Conservation (phyloP, 805 yeast species). For the Novakomyces olei region DNA sequence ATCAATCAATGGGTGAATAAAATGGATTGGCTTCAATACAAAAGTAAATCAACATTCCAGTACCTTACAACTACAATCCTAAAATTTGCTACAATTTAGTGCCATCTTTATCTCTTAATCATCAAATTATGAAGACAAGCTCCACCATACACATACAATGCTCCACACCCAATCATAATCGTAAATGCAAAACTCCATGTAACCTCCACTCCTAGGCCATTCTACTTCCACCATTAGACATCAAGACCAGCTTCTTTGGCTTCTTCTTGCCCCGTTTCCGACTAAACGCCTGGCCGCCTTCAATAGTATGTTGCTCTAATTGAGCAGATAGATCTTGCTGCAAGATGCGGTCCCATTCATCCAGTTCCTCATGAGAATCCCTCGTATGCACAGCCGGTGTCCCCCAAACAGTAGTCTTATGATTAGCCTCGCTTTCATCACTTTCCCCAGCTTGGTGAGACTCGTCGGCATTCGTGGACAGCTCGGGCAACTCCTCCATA, state of each 20-base stretch:
- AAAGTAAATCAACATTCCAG: too few relatives aligned
- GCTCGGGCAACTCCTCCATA: slow-evolving; percentile 4
- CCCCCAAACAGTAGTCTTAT: slow-evolving; percentile 53
- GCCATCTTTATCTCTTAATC: too few relatives aligned
- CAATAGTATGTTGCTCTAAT: slow-evolving; percentile 26
- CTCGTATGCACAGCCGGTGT: slow-evolving; percentile 23
- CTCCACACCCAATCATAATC: too few relatives aligned
- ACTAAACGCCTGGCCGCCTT: slow-evolving; percentile 13
- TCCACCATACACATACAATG: too few relatives aligned
- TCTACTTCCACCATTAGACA: slow-evolving; percentile 10
- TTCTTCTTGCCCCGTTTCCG: slow-evolving; percentile 29
- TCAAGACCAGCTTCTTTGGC: slow-evolving; percentile 8
- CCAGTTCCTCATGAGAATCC: slow-evolving; percentile 18
- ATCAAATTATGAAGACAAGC: too few relatives aligned
- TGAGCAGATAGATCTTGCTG: slow-evolving; percentile 20
- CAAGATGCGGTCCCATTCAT: slow-evolving; percentile 25
- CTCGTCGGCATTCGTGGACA: slow-evolving; percentile 9
- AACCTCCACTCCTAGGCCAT: too few relatives aligned
- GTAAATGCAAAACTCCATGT: too few relatives aligned
- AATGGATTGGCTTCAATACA: too few relatives aligned
- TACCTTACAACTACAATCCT: too few relatives aligned
- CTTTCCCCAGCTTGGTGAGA: slow-evolving; percentile 6
- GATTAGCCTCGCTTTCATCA: slow-evolving; percentile 4
- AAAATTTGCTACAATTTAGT: too few relatives aligned
- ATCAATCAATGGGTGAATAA: too few relatives aligned